These are phyloP conservation scores for Colletotrichum truncatum DNA, from an alignment of 2,329 filamentous ascomycete species.

Conservation along the genomic window DNA sequence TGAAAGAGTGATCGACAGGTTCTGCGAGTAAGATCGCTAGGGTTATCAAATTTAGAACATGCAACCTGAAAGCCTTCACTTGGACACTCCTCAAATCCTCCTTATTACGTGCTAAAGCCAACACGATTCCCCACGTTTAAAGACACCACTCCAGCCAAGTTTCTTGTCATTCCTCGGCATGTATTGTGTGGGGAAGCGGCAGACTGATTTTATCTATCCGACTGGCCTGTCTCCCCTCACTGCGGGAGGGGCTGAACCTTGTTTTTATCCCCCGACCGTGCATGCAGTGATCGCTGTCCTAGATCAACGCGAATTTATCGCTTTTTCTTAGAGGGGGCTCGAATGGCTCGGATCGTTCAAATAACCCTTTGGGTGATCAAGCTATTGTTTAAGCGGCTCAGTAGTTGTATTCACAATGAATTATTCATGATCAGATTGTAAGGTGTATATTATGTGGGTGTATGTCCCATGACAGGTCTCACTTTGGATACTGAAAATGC, in stretches of 20 bases:
- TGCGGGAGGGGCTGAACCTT: slow-evolving; percentile 30
- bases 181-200: slow-evolving; percentile 6
- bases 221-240: slow-evolving; percentile 1
- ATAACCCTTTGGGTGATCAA: slow-evolving; percentile 5
- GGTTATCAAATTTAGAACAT: neutral
- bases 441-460: slow-evolving; percentile 3
- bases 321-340: neutral
- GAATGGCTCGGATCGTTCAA: neutral
- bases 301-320: slow-evolving; percentile 11
- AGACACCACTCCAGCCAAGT: slow-evolving; percentile 11
- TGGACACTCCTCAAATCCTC: neutral
- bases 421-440: neutral
- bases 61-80: neutral
- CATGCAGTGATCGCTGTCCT: slow-evolving; percentile 17
- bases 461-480: neutral
- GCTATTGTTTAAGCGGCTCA: slow-evolving; percentile 3
- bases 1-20: slow-evolving; percentile 19
- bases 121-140: neutral
- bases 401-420: neutral
- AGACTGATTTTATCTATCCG: slow-evolving; percentile 4
- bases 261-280: slow-evolving; percentile 23
- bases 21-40: neutral
- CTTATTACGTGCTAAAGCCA: neutral
- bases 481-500: neutral
- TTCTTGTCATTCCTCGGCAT: neutral